These are phyloP conservation scores for Friedmanniomyces simplex DNA, from an alignment of 495 filamentous ascomycete species.

Conservation along the genomic window DNA sequence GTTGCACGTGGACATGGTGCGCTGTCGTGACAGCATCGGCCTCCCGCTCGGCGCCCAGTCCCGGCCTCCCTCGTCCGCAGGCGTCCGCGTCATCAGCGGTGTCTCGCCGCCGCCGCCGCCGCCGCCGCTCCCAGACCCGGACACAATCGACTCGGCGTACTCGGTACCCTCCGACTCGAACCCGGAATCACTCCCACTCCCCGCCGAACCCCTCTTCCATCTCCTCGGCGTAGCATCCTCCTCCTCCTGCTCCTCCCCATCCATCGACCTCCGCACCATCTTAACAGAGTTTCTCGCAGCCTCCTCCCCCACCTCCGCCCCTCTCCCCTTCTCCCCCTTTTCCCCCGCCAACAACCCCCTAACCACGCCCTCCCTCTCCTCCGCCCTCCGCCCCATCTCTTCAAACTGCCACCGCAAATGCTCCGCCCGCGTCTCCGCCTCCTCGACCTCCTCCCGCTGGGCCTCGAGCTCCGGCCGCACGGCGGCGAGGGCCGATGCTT, in stretches of 20 bases:
- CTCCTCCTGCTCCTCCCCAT: neutral
- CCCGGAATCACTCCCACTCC: constrained; percentile 24
- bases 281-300: constrained; percentile 21
- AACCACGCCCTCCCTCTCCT: constrained; percentile 50
- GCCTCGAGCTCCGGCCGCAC: constrained; percentile 52
- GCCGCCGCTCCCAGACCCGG: constrained; percentile 24
- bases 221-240: constrained; percentile 33
- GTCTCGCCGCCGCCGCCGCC: neutral
- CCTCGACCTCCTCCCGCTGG: constrained; percentile 61
- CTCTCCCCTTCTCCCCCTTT: constrained; percentile 41
- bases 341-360: constrained; percentile 56
- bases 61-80: constrained; percentile 4
- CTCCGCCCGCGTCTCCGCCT: constrained; percentile 54
- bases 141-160: constrained; percentile 21
- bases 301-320: constrained; percentile 45
- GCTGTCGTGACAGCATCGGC: neutral
- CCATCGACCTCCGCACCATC: constrained; percentile 15
- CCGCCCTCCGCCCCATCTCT: constrained; percentile 58
- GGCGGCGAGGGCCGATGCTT: constrained; percentile 49
- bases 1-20: neutral
- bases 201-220: constrained; percentile 17
- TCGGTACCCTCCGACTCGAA: constrained; percentile 34
- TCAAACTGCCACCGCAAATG: constrained; percentile 67
- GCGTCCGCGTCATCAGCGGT: constrained; percentile 4
- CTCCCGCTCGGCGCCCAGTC: neutral